Base-by-base conservation (phyloP, 2,329 filamentous ascomycete species). In the Sporothrix humicola region DNA sequence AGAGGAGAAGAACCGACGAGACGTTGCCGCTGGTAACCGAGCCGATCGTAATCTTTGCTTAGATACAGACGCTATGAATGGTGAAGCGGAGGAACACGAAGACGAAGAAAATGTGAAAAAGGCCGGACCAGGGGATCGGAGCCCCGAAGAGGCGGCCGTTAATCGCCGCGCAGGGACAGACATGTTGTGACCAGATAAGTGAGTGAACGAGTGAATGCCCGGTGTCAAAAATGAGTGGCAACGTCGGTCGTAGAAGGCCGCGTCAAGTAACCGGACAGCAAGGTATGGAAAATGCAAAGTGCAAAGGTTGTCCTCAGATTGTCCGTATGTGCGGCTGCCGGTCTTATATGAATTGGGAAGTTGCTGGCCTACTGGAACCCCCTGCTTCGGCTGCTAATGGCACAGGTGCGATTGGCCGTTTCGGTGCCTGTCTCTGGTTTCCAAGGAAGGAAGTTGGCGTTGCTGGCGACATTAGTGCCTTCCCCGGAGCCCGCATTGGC, bases 401-500 rank as follows among this genome's bases (percentile, higher is more conserved):
- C 44, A 26, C 37, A 46, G 42, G 42, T 13, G 63, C 63, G 44
- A 68, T 52, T 68, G 63, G 63, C 63, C 44, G 59, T 37, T 15
- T 20, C 20, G 31, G 31, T 56, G 9, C 15, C 58, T 44, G 4
- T 17, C 7, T 20, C 7, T 44, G 10, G 8, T 26, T 68, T 66
- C 61, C 61, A 66, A 48, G 61, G 37, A 63, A 46, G 59, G 59
- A 63, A 63, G 42, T 23, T 56, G 52, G 20, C n/a, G 20, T n/a
- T 54, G 12, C 50, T n/a, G 17, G 10, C 9, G 23, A 26, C 17
- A 6, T 12, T 13, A 31, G 17, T n/a, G 13, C 44, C 23, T 69
- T 46, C 46, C 23, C 66, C 66, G 26, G 66, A 20, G 31, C 66
- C 37, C 37, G 37, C 3, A 3, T 54, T 56, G n/a, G 23, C 20